A percentile compares a stretch with the other conserved stretches of the same genome.
These are phyloP conservation scores for Trichoderma parareesei DNA, from an alignment of 495 filamentous ascomycete genomes.

Conservation along the genomic window DNA sequence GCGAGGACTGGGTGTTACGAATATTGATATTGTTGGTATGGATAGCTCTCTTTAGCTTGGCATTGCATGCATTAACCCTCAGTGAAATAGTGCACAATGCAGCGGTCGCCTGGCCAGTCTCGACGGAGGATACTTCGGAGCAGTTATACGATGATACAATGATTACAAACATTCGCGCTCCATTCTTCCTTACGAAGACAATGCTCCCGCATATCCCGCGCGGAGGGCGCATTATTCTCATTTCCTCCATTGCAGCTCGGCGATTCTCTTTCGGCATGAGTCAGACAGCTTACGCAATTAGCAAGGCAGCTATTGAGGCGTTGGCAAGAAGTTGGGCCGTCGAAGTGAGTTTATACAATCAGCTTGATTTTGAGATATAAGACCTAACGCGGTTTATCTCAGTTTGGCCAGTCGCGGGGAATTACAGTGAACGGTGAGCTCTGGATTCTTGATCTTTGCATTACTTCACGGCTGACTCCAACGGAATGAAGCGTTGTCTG, in stretches of 20 bases:
- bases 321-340: conserved; percentile 50
- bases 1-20: conserved; percentile 29
- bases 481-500: background rate
- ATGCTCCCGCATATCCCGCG: conserved; percentile 54
- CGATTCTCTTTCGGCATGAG: conserved; percentile 31
- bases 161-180: conserved; percentile 67
- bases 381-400: background rate
- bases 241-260: conserved; percentile 57
- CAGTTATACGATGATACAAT: conserved; percentile 73
- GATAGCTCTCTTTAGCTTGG: background rate
- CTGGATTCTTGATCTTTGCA: background rate
- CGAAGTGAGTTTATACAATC: conserved; percentile 22
- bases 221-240: conserved; percentile 55
- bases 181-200: conserved; percentile 74
- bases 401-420: conserved; percentile 20
- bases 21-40: conserved; percentile 57
- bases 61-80: background rate
- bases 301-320: conserved; percentile 52
- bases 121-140: conserved; percentile 62
- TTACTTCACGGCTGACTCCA: background rate
- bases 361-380: background rate
- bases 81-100: conserved; percentile 45
- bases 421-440: background rate
- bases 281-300: conserved; percentile 57
- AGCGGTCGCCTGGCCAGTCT: conserved; percentile 55